These are phyloP conservation scores for Nymphaea thermarum DNA, from an alignment of 164 flowering plant species.

Conservation along the genomic window DNA sequence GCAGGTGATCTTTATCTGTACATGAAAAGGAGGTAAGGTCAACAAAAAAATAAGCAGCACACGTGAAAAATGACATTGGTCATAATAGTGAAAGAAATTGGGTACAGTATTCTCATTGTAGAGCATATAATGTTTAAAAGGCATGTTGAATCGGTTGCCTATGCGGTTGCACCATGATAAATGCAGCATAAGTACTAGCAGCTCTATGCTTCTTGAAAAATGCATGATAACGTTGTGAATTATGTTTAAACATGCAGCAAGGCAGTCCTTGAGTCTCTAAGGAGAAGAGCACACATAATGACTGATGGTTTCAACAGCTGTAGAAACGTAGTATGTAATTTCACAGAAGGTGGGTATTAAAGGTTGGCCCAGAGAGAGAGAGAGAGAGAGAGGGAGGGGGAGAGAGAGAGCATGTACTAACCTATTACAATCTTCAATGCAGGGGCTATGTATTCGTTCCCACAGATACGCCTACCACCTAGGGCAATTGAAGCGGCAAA, in stretches of 20 bases:
- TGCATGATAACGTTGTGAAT: neutral
- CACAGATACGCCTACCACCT: constrained; percentile 89
- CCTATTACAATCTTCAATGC: constrained; percentile 7
- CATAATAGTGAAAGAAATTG: too few species aligned
- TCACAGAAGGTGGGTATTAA: constrained; percentile 67
- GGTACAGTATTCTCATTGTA: too few species aligned
- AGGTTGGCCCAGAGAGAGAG: neutral
- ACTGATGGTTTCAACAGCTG: constrained; percentile 99
- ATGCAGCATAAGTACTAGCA: too few species aligned
- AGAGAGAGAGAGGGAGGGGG: neutral
- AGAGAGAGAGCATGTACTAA: neutral
- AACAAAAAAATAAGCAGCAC: too few species aligned
- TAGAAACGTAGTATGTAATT: constrained; percentile 92
- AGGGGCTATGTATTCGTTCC: constrained; percentile 99
- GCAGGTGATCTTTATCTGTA: too few species aligned
- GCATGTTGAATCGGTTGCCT: too few species aligned
- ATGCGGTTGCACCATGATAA: too few species aligned
- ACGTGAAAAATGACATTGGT: too few species aligned
- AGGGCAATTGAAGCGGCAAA: constrained; percentile 86
- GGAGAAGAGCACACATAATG: constrained; percentile 87
- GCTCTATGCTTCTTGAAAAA: too few species aligned
- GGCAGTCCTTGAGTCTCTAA: constrained; percentile 77
- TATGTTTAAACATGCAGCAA: constrained; percentile 40
- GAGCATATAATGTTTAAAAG: too few species aligned
- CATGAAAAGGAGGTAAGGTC: too few species aligned